Conservation (phyloP, 2,329 filamentous ascomycete genomes). For the Macrophomina pseudophaseolina region DNA sequence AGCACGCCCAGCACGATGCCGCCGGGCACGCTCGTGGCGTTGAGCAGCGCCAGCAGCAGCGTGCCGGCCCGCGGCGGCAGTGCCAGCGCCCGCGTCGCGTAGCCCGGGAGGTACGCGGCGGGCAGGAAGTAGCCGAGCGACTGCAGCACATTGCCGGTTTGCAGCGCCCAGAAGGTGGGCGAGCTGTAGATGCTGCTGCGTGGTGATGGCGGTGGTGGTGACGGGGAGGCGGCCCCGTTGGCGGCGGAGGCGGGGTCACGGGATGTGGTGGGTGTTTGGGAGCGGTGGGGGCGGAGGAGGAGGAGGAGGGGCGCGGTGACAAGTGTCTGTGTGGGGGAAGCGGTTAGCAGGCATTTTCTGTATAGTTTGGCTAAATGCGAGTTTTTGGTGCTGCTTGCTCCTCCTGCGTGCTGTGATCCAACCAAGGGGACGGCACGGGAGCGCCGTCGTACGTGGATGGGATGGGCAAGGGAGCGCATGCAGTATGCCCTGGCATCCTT, state of each 20-base stretch:
- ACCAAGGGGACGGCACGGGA: no score
- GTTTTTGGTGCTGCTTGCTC: no score
- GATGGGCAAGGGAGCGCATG: no score
- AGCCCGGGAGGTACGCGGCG: slow-evolving; percentile 48
- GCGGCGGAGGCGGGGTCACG: neutral
- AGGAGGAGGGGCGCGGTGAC: slow-evolving; percentile 15
- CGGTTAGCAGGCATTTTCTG: neutral
- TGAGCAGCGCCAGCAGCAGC: slow-evolving; percentile 47
- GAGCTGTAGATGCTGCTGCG: neutral
- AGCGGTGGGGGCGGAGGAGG: slow-evolving; percentile 33
- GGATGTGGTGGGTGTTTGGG: slow-evolving; percentile 30
- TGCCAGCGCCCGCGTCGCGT: slow-evolving; percentile 43
- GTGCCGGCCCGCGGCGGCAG: slow-evolving; percentile 41
- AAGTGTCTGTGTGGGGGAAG: neutral
- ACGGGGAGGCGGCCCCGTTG: no score
- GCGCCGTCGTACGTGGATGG: no score
- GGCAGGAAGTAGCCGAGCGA: slow-evolving; percentile 53
- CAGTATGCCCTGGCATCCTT: no score
- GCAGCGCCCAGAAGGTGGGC: slow-evolving; percentile 34
- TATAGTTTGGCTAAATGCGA: no score
- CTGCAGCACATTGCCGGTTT: slow-evolving; percentile 50
- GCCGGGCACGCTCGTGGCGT: slow-evolving; percentile 46
- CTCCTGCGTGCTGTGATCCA: no score
- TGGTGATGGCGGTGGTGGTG: no score
- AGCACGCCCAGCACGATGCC: slow-evolving; percentile 46